These are phyloP conservation scores for Cornus kousa DNA, from an alignment of 148 eudicot genomes.

Conservation along the genomic window DNA sequence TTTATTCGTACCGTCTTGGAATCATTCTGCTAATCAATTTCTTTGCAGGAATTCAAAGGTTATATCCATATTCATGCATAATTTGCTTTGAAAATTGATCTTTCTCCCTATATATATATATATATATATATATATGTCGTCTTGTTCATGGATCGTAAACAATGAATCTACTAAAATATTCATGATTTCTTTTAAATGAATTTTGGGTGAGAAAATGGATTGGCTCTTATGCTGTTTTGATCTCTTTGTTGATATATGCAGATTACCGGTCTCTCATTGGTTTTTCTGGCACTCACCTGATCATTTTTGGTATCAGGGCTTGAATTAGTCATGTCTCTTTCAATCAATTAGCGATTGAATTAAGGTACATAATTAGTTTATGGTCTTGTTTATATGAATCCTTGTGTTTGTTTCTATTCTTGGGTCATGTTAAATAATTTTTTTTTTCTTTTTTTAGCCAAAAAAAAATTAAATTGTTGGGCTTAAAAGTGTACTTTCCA, in stretches of 20 bases:
- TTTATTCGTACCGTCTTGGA: neutral
- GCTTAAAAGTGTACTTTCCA: neutral
- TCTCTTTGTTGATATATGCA: neutral
- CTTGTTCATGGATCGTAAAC: neutral
- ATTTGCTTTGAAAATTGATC: neutral
- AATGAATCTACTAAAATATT: neutral
- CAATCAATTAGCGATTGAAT: neutral
- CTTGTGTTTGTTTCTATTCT: neutral
- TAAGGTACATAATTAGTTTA: neutral
- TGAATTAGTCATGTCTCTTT: neutral
- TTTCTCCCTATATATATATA: too few species aligned
- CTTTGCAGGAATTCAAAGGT: neutral
- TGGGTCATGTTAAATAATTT: neutral
- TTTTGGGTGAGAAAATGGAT: too few species aligned
- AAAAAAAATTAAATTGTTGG: neutral
- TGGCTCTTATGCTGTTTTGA: neutral
- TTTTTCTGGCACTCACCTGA: neutral
- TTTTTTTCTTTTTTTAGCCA: neutral
- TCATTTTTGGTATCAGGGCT: neutral
- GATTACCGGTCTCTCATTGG: neutral
- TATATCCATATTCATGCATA: neutral
- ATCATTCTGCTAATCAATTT: neutral
- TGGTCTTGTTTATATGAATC: neutral
- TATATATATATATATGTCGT: too few species aligned
- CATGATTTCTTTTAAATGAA: neutral